Base-by-base conservation (phyloP, 805 yeast genomes). In the Priceomyces carsonii region DNA sequence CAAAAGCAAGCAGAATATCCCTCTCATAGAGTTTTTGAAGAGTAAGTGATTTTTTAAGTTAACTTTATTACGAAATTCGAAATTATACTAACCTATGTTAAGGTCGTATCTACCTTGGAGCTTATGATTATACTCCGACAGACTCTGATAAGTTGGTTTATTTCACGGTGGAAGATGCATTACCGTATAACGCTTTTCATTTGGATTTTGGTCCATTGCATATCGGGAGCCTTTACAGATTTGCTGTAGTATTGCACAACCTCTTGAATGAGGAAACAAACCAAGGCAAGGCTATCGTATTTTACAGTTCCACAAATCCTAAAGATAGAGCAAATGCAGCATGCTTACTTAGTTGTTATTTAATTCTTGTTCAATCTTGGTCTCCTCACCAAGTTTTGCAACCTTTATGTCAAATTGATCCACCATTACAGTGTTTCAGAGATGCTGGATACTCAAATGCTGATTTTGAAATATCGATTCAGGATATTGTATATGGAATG, bases 401-500 rank as follows among this genome's bases (percentile, higher is more conserved):
- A 41, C 99, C 99, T 1, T 77, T 93, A 35, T 79, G 93, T 1
- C 98, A 93, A 59, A 78, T 82, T 5, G 89, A 85, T 32, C 96
- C 95, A 2, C 97, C 98, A 5, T 82, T 91, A 46, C 90, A 85
- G 84, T 85, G 90, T 1, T 93, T 90, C 63, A 73, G 99, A 58
- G 99, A 93, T 59, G 99, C 99, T 1, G 99, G 99, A 2, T 93
- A 93, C 61, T 86, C 96, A 2, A 82, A 82, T 39, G 96, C 98
- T 2, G 99, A 93, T 61, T 93, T 88, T 53, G 95, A 85, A 53
- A 77, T 93, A 42, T 80, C 95, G 9, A 86, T 93, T 41, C 99
- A 93, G 61, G 99, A 93, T 58, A 77, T 93, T 7, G 95, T 91
- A 6, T 93, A 93, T 50, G 99, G 95, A 3, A 79, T 93, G 54